Evolutionary conservation across 441 rosid species (phyloP), one percentile per base, ranked within the genome.

Genomic region (Raphanus hybrid): DNA sequence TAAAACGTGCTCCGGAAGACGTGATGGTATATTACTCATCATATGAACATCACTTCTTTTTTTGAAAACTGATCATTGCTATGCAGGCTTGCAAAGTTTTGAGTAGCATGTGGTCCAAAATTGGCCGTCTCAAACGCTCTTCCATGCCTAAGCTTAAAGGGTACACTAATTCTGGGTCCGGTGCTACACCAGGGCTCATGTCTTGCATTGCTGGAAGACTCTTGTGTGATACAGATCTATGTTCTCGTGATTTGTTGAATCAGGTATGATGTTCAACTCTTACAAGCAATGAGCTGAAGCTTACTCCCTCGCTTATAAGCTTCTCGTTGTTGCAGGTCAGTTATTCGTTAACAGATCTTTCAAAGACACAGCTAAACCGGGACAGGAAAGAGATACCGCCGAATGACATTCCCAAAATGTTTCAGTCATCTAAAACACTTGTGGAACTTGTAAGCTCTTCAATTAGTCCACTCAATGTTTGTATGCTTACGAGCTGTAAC

Each of bases 171-270:
- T 93, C 86, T 82, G 97, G 98, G 16, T 89, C 97, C 16, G 97
- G 99, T 79, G 99, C 98, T 75, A 88, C 97, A 85, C 91, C 86
- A 11, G 97, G 98, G 83, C 81, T 96, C 78, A 90, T 92, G 93
- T 88, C 96, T 79, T 96, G 99, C 89, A 85, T 93, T 84, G 90
- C 94, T 70, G 97, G 99, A 61, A 89, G 98, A 77, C 97, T 96
- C 76, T 81, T 96, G 67, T 93, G 99, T 77, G 98, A 96, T 80
- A 93, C 94, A 7, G 90, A 85, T 85, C 80, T 93, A 83, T 91
- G 89, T 82, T 91, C 97, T 58, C 96, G 97, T 55, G 99, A 96
- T 75, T 83, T 93, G 68, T 82, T 96, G 75, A 93, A 89, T 85
- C 94, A 93, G 96, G 98, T 92, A 86, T 71, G 41, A 45, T 63